Percentiles rank a stretch among this genome's conserved stretches.
These are phyloP conservation scores for Exophiala calicioides DNA, from an alignment of 2,329 filamentous ascomycete species.

Conservation along the genomic window DNA sequence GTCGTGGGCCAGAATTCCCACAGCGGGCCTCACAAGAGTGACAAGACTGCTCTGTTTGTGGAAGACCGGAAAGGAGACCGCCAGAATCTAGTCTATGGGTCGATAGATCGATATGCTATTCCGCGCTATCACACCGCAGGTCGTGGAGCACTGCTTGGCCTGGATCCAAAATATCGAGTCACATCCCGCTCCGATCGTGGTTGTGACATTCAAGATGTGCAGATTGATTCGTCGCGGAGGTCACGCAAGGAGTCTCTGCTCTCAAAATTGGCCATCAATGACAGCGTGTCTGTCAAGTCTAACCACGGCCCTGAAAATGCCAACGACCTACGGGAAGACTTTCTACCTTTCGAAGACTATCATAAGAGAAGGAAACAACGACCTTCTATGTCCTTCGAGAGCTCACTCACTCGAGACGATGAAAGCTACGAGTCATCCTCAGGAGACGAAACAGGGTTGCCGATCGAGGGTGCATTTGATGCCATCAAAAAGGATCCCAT, in stretches of 20 bases:
- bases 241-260: constrained; percentile 41
- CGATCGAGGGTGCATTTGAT: constrained; percentile 54
- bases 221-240: constrained; percentile 40
- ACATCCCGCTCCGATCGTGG: constrained; percentile 64
- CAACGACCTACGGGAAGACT: constrained; percentile 21
- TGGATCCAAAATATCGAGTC: constrained; percentile 61
- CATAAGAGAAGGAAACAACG: constrained; percentile 21
- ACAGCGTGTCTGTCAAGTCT: constrained; percentile 31
- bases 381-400: constrained; percentile 26
- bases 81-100: constrained; percentile 73
- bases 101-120: constrained; percentile 69
- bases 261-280: constrained; percentile 32
- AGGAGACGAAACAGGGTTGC: constrained; percentile 37
- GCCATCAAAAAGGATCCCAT: constrained; percentile 40
- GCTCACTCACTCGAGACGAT: constrained; percentile 47
- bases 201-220: constrained; percentile 38
- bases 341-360: constrained; percentile 40
- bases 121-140: constrained; percentile 71
- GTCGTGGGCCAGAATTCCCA: not conserved
- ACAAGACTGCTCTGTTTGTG: constrained; percentile 15
- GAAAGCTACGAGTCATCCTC: constrained; percentile 52
- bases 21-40: not conserved
- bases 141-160: constrained; percentile 68
- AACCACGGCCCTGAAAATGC: constrained; percentile 27
- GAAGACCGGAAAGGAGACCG: constrained; percentile 73